Base-by-base conservation (phyloP, 495 filamentous ascomycete species). In the Penicillium maclennaniae region DNA sequence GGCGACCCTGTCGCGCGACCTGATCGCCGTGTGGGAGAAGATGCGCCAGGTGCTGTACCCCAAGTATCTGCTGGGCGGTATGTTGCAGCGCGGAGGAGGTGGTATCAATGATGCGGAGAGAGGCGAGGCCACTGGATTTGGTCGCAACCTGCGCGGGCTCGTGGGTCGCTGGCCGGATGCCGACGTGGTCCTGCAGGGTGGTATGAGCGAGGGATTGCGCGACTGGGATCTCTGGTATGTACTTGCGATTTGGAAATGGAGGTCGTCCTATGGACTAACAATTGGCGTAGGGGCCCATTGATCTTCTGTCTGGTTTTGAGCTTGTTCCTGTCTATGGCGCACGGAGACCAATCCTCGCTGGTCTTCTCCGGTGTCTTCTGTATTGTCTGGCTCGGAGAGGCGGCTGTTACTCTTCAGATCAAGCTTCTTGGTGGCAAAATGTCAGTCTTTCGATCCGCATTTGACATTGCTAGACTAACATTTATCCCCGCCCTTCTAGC, bases 31-130 rank as follows among this genome's bases (percentile, higher is more conserved):
- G 23, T 97, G 93, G 91, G 85, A 87, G 72, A 97, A 97, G 79
- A 90, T 97, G 89, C 84, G 87, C 70, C 92, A 95, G 72, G 93
- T 98, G n/a, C 82, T 98, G 44, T 98, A 89, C 71, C 93, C 93
- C 4, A 92, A 93, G 64, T 96, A 96, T 75, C 77, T 97, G 43
- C 85, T 97, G 41, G 87, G 87, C 47, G 86, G 78, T 23, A 79
- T 85, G 62, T 63, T 83, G 71, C 75, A 80, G 65, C 69, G 80
- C 60, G 71, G 79, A 52, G 89, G 88, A 26, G 85, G 87, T 45
- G 85, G 84, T 31, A 87, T 88, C 67, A 81, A 84, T 39, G 82
- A 76, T 47, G 82, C 82, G 2, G 73, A 85, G 76, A 71, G 88
- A 77, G 73, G 87, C 68, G 81, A 83, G 79, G 69, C 79, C 47